A percentile compares a stretch with the other conserved stretches of the same genome.
phyloP scores from a whole-genome alignment of 306 rosid species.

The Acacia melanoxylon region DNA sequence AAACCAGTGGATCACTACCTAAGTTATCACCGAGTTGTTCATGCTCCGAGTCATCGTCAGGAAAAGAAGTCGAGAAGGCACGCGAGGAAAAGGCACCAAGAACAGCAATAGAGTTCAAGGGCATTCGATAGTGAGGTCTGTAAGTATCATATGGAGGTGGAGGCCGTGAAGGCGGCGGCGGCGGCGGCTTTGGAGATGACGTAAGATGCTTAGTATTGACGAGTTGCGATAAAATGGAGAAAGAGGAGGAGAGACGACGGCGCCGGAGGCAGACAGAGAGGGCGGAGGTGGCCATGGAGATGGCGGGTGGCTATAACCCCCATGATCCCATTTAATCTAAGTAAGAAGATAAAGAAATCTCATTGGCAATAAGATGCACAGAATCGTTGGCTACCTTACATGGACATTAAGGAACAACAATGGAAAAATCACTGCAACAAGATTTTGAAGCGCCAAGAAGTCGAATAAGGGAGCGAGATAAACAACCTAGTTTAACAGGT shows the following conservation, averaged over 20 bases:
- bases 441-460: background rate
- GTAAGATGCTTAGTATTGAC: constrained; percentile 28
- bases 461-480: background rate
- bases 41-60: constrained; percentile 37
- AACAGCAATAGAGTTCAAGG: constrained; percentile 13
- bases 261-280: constrained; percentile 52
- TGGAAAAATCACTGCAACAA: constrained; percentile 77
- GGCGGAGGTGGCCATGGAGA: constrained; percentile 58
- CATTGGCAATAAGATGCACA: constrained; percentile 41
- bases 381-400: constrained; percentile 76
- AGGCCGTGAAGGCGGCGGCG: constrained; percentile 1
- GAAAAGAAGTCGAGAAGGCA: constrained; percentile 48
- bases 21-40: constrained; percentile 28
- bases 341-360: constrained; percentile 39
- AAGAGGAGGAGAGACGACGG: constrained; percentile 28
- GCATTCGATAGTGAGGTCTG: constrained; percentile 18
- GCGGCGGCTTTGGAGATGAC: background rate
- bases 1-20: constrained; percentile 23
- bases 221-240: constrained; percentile 28
- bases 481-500: too few relatives aligned
- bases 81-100: constrained; percentile 48
- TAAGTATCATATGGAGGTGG: constrained; percentile 12
- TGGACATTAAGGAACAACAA: constrained; percentile 72
- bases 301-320: background rate
- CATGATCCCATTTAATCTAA: background rate